A percentile compares a stretch with the other conserved stretches of the same genome.
Conservation (phyloP, 129 eudicot species). For the Saussurea involucrata region DNA sequence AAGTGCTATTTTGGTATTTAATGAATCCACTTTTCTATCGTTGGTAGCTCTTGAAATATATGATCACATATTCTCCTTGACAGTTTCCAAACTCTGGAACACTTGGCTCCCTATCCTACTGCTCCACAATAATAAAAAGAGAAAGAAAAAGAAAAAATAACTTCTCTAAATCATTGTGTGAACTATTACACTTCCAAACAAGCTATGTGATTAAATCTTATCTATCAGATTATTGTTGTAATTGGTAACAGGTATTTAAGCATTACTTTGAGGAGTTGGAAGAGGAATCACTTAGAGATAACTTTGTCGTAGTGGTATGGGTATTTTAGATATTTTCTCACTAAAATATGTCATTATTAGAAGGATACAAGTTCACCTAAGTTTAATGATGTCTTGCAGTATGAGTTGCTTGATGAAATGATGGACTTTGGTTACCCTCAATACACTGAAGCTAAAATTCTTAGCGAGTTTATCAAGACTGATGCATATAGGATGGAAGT, state of each 20-base stretch:
- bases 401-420: conserved; percentile 91
- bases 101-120: not conserved
- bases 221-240: not conserved
- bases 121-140: not conserved
- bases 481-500: conserved; percentile 97
- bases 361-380: conserved; percentile 1
- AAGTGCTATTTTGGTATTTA: conserved; percentile 35
- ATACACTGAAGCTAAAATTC: conserved; percentile 87
- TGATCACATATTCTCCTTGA: not conserved
- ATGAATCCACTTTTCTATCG: not conserved
- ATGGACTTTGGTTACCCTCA: conserved; percentile 99
- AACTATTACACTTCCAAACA: not conserved
- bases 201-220: conserved; percentile 1
- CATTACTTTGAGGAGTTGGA: conserved; percentile 96
- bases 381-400: conserved; percentile 34
- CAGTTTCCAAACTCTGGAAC: not conserved
- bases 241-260: conserved; percentile 73
- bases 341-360: not conserved
- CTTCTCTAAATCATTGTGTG: not conserved
- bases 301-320: conserved; percentile 86
- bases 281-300: conserved; percentile 98
- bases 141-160: too few relatives aligned
- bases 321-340: not conserved
- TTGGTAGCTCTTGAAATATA: not conserved
- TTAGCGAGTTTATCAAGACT: conserved; percentile 91